Conservation (phyloP, 2,329 filamentous ascomycete genomes). For the Hortaea sp. region DNA sequence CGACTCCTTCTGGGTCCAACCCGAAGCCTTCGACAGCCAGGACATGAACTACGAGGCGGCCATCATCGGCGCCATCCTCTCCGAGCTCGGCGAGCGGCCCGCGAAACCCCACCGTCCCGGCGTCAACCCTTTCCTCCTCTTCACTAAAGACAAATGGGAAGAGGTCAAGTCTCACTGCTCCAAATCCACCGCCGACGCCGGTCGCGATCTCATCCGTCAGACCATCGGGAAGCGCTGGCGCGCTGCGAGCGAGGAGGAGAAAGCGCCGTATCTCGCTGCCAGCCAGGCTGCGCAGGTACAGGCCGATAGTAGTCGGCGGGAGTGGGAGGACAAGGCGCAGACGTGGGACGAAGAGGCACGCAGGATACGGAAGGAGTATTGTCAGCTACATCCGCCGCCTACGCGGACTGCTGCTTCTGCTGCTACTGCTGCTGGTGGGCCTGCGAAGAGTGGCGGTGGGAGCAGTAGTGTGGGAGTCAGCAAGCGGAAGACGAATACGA, state of each 20-base stretch:
- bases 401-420: background rate
- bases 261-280: constrained; percentile 67
- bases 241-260: constrained; percentile 58
- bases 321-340: constrained; percentile 51
- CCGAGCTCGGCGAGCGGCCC: constrained; percentile 63
- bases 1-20: constrained; percentile 22
- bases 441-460: background rate
- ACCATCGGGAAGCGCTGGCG: constrained; percentile 90
- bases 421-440: background rate
- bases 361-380: constrained; percentile 34
- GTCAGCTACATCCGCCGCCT: constrained; percentile 17
- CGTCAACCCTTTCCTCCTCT: constrained; percentile 81
- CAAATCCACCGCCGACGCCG: constrained; percentile 54
- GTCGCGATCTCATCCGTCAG: constrained; percentile 64
- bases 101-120: constrained; percentile 61
- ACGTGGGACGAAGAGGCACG: constrained; percentile 63
- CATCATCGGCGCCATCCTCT: constrained; percentile 47
- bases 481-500: constrained; percentile 23
- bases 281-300: constrained; percentile 59
- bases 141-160: constrained; percentile 65
- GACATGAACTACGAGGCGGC: constrained; percentile 46
- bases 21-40: constrained; percentile 17
- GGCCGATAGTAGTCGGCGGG: constrained; percentile 48
- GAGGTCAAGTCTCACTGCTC: constrained; percentile 54
- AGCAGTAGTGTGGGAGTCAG: constrained; percentile 14